phyloP scores from a whole-genome alignment of 768 basidiomycete species.

The Cyathus striatus region DNA sequence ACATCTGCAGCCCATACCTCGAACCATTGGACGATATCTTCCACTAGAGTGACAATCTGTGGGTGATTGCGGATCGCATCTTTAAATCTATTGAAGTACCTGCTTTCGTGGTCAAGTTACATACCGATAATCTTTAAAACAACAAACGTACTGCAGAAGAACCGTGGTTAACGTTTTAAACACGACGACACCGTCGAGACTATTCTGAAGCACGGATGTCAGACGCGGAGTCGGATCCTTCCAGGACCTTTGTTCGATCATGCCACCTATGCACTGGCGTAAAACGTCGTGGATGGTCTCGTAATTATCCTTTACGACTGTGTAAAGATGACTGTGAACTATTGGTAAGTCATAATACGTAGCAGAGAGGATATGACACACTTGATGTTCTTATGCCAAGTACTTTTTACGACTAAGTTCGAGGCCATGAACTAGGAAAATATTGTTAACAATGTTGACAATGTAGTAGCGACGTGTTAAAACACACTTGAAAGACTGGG shows the following conservation, averaged over 20 bases:
- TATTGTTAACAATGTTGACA: background rate
- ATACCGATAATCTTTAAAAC: no score
- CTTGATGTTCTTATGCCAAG: constrained; percentile 46
- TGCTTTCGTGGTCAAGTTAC: no score
- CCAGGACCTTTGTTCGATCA: constrained; percentile 31
- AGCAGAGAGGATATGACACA: constrained; percentile 15
- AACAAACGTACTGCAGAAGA: no score
- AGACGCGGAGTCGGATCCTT: constrained; percentile 25
- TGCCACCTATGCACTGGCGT: constrained; percentile 30
- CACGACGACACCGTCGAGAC: no score
- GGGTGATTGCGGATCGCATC: no score
- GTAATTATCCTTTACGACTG: constrained; percentile 39
- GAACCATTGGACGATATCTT: no score
- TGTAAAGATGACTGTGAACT: constrained; percentile 29
- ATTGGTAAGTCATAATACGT: constrained; percentile 1
- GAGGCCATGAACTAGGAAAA: constrained; percentile 51
- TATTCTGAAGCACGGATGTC: no score
- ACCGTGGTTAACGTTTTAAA: no score
- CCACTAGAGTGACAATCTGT: no score
- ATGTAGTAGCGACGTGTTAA: background rate
- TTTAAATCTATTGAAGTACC: no score
- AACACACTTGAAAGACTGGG: constrained; percentile 43
- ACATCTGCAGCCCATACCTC: no score
- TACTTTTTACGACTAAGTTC: constrained; percentile 54
- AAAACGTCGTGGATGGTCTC: constrained; percentile 33